Evolutionary conservation across 2,329 filamentous ascomycete genomes (phyloP).

Genomic region (Botrytis cinerea): DNA sequence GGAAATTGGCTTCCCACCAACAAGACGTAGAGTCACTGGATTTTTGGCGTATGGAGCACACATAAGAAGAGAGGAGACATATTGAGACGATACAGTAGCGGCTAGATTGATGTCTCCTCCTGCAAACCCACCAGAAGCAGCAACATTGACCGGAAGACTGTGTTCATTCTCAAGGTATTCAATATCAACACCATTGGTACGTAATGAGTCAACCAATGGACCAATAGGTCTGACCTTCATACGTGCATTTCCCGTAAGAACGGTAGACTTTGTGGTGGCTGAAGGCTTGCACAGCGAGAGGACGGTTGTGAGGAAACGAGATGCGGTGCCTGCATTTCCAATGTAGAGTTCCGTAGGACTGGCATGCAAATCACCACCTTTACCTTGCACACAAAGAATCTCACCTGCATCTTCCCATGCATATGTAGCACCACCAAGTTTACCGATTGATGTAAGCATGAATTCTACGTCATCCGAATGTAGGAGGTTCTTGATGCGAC

Average conservation of each 20-base stretch:
- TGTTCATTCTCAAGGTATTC: conserved; percentile 82
- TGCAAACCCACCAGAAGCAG: conserved; percentile 78
- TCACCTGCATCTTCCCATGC: conserved; percentile 95
- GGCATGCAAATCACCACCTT: conserved; percentile 81
- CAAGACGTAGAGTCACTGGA: conserved; percentile 83
- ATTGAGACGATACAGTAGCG: conserved; percentile 97
- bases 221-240: conserved; percentile 98
- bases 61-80: conserved; percentile 96
- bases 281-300: conserved; percentile 76
- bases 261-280: conserved; percentile 60
- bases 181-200: conserved; percentile 82
- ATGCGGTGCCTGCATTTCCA: conserved; percentile 94
- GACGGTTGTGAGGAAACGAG: conserved; percentile 90
- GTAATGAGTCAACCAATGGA: conserved; percentile 85
- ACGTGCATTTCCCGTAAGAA: conserved; percentile 88
- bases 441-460: conserved; percentile 90
- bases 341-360: conserved; percentile 80
- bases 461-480: conserved; percentile 97
- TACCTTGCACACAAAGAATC: conserved; percentile 83
- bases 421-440: conserved; percentile 83
- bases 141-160: conserved; percentile 81
- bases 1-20: conserved; percentile 97
- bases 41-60: conserved; percentile 95
- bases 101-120: conserved; percentile 89
- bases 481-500: conserved; percentile 85